Evolutionary conservation across 2,329 filamentous ascomycete species (phyloP).

Genomic region (Diplodia corticola): DNA sequence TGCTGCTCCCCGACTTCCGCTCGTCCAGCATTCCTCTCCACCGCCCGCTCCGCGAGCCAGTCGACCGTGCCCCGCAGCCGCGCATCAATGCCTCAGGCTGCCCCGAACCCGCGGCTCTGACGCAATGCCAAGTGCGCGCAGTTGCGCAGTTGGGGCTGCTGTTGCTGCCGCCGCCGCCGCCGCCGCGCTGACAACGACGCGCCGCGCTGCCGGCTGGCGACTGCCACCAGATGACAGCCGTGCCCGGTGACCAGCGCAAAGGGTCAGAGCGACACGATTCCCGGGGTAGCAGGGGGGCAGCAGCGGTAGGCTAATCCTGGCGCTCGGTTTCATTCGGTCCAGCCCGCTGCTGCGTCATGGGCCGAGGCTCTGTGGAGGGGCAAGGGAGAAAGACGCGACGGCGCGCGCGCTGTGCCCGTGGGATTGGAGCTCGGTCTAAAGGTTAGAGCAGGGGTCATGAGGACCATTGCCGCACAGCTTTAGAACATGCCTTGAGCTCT

Average conservation of each 20-base stretch:
- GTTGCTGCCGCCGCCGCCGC: neutral
- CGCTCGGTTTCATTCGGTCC: constrained; percentile 19
- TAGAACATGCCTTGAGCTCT: no score
- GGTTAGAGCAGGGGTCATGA: constrained; percentile 12
- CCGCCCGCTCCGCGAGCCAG: neutral
- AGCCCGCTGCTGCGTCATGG: constrained; percentile 21
- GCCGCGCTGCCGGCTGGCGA: neutral
- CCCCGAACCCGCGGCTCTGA: neutral
- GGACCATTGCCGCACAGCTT: neutral
- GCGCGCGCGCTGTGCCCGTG: neutral
- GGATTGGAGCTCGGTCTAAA: constrained; percentile 23
- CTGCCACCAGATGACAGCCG: neutral
- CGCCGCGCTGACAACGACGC: no score
- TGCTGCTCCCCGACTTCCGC: neutral
- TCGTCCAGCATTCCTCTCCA: constrained; percentile 14
- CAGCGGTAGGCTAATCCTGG: constrained; percentile 5
- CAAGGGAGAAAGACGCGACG: neutral
- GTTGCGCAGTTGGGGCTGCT: neutral
- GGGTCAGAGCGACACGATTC: neutral
- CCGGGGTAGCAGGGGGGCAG: neutral
- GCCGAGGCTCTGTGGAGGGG: constrained; percentile 22
- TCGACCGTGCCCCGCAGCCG: neutral
- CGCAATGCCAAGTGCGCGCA: neutral
- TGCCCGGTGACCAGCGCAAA: neutral
- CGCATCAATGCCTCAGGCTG: constrained; percentile 7